Percentiles rank a stretch among this genome's conserved stretches.
phyloP scores from a whole-genome alignment of 2,329 filamentous ascomycete genomes.

The Metarhizium robertsii region DNA sequence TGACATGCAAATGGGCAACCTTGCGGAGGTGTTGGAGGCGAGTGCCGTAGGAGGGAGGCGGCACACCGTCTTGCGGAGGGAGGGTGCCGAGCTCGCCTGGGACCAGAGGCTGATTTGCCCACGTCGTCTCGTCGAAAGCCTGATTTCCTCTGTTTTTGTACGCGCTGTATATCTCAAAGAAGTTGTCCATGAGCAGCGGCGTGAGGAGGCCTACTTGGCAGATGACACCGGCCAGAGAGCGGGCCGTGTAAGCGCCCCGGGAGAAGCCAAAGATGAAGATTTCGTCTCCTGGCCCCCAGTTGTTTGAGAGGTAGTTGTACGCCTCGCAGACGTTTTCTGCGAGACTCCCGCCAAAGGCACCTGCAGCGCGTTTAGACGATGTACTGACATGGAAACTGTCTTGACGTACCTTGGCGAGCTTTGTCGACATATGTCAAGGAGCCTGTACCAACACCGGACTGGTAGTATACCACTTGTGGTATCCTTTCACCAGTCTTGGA shows the following conservation, averaged over 20 bases:
- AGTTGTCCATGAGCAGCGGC: neutral
- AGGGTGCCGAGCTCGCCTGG: neutral
- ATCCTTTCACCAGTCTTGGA: constrained; percentile 18
- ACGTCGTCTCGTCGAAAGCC: neutral
- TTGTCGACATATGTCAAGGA: neutral
- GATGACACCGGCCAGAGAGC: constrained; percentile 16
- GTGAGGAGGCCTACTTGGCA: constrained; percentile 3
- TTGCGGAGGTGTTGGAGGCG: neutral
- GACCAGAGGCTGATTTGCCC: neutral
- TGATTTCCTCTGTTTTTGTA: neutral
- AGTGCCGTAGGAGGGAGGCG: neutral
- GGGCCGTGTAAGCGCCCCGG: constrained; percentile 21
- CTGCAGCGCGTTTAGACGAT: neutral
- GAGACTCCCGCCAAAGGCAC: constrained; percentile 16
- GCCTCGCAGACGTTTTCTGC: constrained; percentile 23
- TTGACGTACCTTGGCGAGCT: neutral
- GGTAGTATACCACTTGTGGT: constrained; percentile 28
- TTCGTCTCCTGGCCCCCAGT: constrained; percentile 23
- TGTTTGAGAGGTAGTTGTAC: constrained; percentile 27
- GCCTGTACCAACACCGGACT: constrained; percentile 23
- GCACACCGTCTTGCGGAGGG: neutral
- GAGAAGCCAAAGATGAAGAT: constrained; percentile 22
- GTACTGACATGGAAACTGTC: neutral
- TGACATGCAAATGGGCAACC: neutral
- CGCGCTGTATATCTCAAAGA: neutral